phyloP scores from a whole-genome alignment of 768 basidiomycete genomes.

The Tylopilus plumbeoviolaceoides region DNA sequence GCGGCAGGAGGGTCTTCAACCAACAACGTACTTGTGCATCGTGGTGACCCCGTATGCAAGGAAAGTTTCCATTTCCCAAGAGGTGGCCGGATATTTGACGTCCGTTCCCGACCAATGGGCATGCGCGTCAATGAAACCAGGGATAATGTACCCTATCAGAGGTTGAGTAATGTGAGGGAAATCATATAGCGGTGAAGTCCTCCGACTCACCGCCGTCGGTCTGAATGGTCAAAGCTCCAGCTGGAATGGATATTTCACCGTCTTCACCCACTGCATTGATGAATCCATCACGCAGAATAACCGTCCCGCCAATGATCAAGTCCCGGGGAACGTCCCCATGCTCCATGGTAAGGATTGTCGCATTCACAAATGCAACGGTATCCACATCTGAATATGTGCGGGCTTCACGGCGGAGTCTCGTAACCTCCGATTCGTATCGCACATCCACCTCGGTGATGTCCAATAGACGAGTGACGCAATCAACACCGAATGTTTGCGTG shows the following conservation, averaged over 20 bases:
- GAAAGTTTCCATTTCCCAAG: slow-evolving; percentile 75
- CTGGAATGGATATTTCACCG: slow-evolving; percentile 31
- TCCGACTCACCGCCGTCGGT: slow-evolving; percentile 53
- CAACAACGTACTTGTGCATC: slow-evolving; percentile 57
- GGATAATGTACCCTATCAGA: slow-evolving; percentile 53
- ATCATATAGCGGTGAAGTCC: not conserved
- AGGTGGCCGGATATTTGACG: slow-evolving; percentile 53
- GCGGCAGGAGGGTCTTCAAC: not conserved
- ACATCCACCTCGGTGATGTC: slow-evolving; percentile 56
- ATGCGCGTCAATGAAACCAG: slow-evolving; percentile 75
- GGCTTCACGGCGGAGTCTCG: slow-evolving; percentile 54
- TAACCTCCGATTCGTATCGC: slow-evolving; percentile 57
- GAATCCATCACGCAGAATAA: slow-evolving; percentile 54
- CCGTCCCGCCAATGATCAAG: slow-evolving; percentile 47
- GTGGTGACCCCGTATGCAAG: slow-evolving; percentile 75
- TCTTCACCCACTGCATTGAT: slow-evolving; percentile 47
- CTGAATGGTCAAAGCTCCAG: slow-evolving; percentile 47
- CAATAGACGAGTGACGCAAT: slow-evolving; percentile 55
- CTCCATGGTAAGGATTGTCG: slow-evolving; percentile 68
- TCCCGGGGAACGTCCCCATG: slow-evolving; percentile 47
- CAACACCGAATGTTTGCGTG: slow-evolving; percentile 52
- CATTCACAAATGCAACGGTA: slow-evolving; percentile 59
- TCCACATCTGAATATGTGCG: slow-evolving; percentile 26
- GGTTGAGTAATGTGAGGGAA: slow-evolving; percentile 1
- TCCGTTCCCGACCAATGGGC: slow-evolving; percentile 65